Evolutionary conservation across 768 basidiomycete species (phyloP), one percentile per base, ranked within the genome.

Genomic region (Leccinum aurantiacum): DNA sequence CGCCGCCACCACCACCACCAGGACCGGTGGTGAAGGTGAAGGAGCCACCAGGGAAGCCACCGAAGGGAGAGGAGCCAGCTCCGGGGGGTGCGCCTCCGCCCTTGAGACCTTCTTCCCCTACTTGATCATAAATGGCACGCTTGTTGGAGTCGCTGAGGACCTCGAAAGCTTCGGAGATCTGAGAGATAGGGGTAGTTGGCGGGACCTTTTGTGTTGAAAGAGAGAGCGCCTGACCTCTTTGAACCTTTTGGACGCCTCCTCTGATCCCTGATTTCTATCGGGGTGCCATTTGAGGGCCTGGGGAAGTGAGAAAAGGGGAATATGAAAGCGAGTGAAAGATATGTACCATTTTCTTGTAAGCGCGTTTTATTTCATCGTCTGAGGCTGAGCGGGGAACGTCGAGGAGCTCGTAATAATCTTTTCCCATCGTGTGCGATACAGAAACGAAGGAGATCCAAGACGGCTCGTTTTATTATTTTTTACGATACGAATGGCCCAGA

Each of bases 101-200:
- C 72, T 98, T 98, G 65, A 98, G 82, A 2, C 96, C 95, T 58
- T 97, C 95, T 72, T 97, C 95, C 37, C 96, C 96, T 57, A 95
- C 88, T 65, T 97, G 93, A 74, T 97, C 95, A 64, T 95, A 98
- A 7, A 93, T 71, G 0, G 90, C 76, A 24, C 92, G 88, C 69
- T 93, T 94, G 70, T 93, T 80, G 73, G 85, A 85, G 75, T 97
- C 94, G 54, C 83, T 91, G 58, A 98, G 85, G 29, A 96, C 95
- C 71, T 98, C 96, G 67, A 96, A 98, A 0, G 94, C 95, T 78
- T 98, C 96, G 33, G 91, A 91, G 50, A 98, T 84, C 90, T 96
- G 53, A 17, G 17, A 54, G 29, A 49, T 9, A 14, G 22, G 2
- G 38, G 60, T 48, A 61, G 59, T 14, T 5, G 17, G n/a, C 17